Evolutionary conservation across 1,284 basidiomycete genomes (phyloP).

Genomic region (Ceratorhiza oryzae-sativae): DNA sequence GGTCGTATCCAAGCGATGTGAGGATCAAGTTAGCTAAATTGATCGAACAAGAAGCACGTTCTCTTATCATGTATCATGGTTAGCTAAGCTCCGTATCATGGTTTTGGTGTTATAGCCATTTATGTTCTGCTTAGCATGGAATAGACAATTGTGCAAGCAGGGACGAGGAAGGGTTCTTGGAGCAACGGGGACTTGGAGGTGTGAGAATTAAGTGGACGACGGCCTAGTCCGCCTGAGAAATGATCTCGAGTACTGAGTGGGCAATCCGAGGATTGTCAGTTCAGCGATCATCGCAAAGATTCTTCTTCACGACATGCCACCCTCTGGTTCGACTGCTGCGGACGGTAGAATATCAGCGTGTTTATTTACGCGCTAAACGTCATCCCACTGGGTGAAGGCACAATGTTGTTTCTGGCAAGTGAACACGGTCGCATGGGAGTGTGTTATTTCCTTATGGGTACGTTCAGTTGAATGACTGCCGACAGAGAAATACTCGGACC

Average conservation of each 20-base stretch:
- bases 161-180: background rate
- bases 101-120: background rate
- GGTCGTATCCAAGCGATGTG: background rate
- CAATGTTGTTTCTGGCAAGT: background rate
- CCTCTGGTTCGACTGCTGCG: slow-evolving; percentile 20
- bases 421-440: background rate
- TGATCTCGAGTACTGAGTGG: background rate
- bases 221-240: no score
- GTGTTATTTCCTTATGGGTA: background rate
- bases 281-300: background rate
- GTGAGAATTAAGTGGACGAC: no score
- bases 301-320: background rate
- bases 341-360: slow-evolving; percentile 31
- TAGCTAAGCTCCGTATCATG: background rate
- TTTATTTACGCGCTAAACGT: background rate
- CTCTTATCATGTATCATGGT: background rate
- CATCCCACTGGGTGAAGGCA: background rate
- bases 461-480: no score
- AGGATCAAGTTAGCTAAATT: background rate
- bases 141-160: background rate
- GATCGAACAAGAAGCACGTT: slow-evolving; percentile 9
- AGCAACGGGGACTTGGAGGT: background rate
- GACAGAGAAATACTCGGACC: no score
- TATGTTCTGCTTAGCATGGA: background rate
- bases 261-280: no score